These are phyloP conservation scores for Nepenthes gracilis DNA, from an alignment of 148 eudicot genomes.

Conservation along the genomic window DNA sequence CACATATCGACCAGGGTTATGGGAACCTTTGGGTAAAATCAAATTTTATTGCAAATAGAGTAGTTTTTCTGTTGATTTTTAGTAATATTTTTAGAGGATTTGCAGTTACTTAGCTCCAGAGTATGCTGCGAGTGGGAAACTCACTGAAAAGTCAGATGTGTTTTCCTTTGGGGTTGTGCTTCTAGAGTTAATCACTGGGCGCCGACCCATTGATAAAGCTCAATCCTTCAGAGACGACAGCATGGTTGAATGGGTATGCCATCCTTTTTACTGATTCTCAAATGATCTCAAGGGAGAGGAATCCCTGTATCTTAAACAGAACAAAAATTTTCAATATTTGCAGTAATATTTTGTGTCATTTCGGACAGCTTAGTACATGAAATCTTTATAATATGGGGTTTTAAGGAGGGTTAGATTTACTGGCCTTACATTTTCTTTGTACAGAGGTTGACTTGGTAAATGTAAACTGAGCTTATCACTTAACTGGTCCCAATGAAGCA, in stretches of 20 bases:
- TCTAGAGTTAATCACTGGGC: conserved; percentile 65
- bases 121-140: conserved; percentile 68
- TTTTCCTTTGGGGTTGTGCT: conserved; percentile 75
- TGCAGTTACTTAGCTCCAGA: conserved; percentile 82
- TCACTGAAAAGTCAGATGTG: conserved; percentile 61
- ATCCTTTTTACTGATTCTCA: neutral
- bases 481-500: too few species aligned
- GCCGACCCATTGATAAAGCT: conserved; percentile 61
- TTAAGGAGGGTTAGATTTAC: too few species aligned
- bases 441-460: too few species aligned
- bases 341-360: neutral
- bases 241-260: conserved; percentile 67
- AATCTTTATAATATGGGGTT: too few species aligned
- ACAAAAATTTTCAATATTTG: neutral
- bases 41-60: neutral
- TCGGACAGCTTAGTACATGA: neutral
- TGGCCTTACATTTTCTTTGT: too few species aligned
- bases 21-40: conserved; percentile 80
- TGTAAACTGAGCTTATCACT: too few species aligned
- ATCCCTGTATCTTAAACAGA: too few species aligned
- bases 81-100: conserved; percentile 6
- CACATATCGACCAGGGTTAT: conserved; percentile 82
- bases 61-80: neutral
- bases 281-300: neutral
- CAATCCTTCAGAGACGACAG: conserved; percentile 45